These are phyloP conservation scores for Chalciporus sphaerocephalus DNA, from an alignment of 768 basidiomycete genomes.

Conservation along the genomic window DNA sequence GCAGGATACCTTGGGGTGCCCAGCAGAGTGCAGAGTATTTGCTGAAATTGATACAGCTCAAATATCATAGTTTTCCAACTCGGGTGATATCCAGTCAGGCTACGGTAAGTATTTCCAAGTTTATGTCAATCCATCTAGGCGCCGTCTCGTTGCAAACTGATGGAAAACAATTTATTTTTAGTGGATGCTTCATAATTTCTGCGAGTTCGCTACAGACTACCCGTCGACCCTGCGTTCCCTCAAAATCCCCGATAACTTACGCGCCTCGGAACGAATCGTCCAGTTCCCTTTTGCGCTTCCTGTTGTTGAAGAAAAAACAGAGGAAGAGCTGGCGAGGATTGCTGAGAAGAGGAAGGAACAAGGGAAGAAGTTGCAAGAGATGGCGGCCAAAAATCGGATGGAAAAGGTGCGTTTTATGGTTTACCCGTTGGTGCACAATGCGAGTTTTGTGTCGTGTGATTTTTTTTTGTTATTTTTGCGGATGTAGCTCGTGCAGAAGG, in stretches of 20 bases:
- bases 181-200: constrained; percentile 91
- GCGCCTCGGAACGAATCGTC: constrained; percentile 62
- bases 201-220: constrained; percentile 81
- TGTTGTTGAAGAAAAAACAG: constrained; percentile 76
- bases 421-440: not conserved
- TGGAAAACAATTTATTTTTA: constrained; percentile 36
- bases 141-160: not conserved
- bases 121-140: not conserved
- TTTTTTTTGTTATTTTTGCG: not conserved
- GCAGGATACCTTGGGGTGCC: constrained; percentile 91
- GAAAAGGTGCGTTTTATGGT: constrained; percentile 62
- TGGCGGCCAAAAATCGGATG: constrained; percentile 76
- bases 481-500: constrained; percentile 72
- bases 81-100: constrained; percentile 75
- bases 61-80: constrained; percentile 90
- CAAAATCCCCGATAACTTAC: constrained; percentile 61
- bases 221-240: constrained; percentile 58
- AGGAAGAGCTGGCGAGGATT: constrained; percentile 78
- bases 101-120: constrained; percentile 47
- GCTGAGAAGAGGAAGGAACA: constrained; percentile 83
- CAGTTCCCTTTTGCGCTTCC: constrained; percentile 80
- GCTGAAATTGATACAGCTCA: constrained; percentile 89
- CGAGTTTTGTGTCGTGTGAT: not conserved
- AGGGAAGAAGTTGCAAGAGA: constrained; percentile 83
- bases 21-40: constrained; percentile 88